A percentile compares a stretch with the other conserved stretches of the same genome.
Evolutionary conservation across 805 yeast species (phyloP).

Genomic region (Saccharomycodes ludwigii): DNA sequence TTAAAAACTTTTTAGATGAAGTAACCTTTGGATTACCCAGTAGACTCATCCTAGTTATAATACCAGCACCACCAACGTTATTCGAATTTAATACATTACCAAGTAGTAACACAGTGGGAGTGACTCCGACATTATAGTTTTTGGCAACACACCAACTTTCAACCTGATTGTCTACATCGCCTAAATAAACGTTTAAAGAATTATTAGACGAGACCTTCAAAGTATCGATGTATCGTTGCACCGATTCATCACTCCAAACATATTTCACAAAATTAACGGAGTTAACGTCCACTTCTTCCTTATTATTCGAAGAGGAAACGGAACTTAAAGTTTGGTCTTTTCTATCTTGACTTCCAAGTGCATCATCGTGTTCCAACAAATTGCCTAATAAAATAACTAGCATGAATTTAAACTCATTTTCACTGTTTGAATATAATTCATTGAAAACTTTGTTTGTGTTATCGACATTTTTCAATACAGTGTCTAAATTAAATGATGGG

Average conservation of each 20-base stretch:
- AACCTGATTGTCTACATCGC: conserved; percentile 41
- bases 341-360: too few relatives aligned
- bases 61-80: conserved; percentile 14
- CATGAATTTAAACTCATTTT: conserved; percentile 35
- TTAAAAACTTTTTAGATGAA: conserved; percentile 22
- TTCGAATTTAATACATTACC: conserved; percentile 44
- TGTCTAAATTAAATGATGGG: too few relatives aligned
- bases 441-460: conserved; percentile 30
- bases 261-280: conserved; percentile 32
- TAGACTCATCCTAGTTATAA: conserved; percentile 24
- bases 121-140: conserved; percentile 35
- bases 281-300: conserved; percentile 11
- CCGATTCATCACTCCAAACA: conserved; percentile 33
- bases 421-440: conserved; percentile 28
- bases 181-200: conserved; percentile 43
- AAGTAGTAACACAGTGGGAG: conserved; percentile 43
- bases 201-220: conserved; percentile 18
- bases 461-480: too few relatives aligned
- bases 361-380: conserved; percentile 29
- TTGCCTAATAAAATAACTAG: conserved; percentile 40
- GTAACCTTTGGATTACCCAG: conserved; percentile 20
- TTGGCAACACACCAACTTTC: conserved; percentile 59
- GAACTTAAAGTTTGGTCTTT: too few relatives aligned
- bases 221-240: too few relatives aligned
- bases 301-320: too few relatives aligned